Base-by-base conservation (phyloP, 805 yeast species). In the Myxozyma sirexii region DNA sequence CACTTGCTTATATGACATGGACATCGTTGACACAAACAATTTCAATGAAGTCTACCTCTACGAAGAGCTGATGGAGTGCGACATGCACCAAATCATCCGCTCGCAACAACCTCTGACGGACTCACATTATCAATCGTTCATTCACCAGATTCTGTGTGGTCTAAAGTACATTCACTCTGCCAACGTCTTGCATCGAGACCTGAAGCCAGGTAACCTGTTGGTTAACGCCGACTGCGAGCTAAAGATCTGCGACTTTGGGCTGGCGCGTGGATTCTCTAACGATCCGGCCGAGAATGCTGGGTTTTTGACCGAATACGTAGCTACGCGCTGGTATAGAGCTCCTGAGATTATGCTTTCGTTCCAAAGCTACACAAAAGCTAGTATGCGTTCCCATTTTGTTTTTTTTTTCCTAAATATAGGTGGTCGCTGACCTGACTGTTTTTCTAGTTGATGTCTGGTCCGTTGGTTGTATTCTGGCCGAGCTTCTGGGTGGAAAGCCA, bases 271-370 rank as follows among this genome's bases (percentile, higher is more conserved):
- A 38, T 91, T 87, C 67, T 84, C 90, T 8, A 84, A 84, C 60
- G 87, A 86, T 69, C 88, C 91, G 0, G 92, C 86, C 61, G 88
- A 86, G 68, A 90, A 91, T 68, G 88, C 88, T 33, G 97, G 97
- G n/a, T 93, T 90, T 69, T 77, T 93, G 79, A 94, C 99, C 1
- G 98, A 93, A 74, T 94, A 94, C 72, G 99, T 94, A 27, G 98
- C 99, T 33, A 94, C 99, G 0, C 82, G 99, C 72, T 94, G 99
- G 99, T 94, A 94, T 75, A 80, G 99, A 67, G 99, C 99, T 2
- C 99, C 99, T 0, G 99, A 94, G 71, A 91, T 94, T 74, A 93
- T 94, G 91, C 79, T 94, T 56, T 87, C 96, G 65, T 90, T 89
- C 77, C 96, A 94, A 73, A 90, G 92, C 60, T 93, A 93, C 74